phyloP scores from a whole-genome alignment of 2,329 filamentous ascomycete species.

The Domatiomyces globalis region DNA sequence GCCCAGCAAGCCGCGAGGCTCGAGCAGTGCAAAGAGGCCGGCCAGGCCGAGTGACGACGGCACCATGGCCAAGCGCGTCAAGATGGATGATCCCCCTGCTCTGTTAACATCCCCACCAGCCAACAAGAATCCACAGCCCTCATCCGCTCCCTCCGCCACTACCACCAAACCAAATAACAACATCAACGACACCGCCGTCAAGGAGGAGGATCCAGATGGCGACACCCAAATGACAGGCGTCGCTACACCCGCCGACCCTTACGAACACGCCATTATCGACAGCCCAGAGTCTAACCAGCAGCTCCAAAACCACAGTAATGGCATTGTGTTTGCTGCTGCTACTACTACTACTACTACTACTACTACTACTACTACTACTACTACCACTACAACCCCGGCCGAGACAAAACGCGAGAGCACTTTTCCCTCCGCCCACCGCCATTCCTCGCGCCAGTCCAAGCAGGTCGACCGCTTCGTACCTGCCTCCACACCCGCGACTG shows the following conservation, averaged over 20 bases:
- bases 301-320: neutral
- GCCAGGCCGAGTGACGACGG: conserved; percentile 29
- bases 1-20: conserved; percentile 44
- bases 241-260: conserved; percentile 10
- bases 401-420: neutral
- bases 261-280: conserved; percentile 3
- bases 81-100: conserved; percentile 9
- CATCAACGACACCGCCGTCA: neutral
- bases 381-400: neutral
- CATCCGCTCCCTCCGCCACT: neutral
- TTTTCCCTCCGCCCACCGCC: conserved; percentile 11
- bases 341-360: neutral
- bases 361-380: neutral
- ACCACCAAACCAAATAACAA: neutral
- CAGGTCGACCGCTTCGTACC: conserved; percentile 28
- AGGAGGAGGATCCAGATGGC: neutral
- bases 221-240: neutral
- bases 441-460: conserved; percentile 32
- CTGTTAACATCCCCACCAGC: conserved; percentile 1
- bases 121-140: neutral
- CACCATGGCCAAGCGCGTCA: conserved; percentile 25
- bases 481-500: conserved; percentile 18
- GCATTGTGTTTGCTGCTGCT: neutral
- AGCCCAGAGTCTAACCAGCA: neutral
- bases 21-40: conserved; percentile 41